Evolutionary conservation across 1,139 yeast species (phyloP), one percentile per base, ranked within the genome.

Genomic region (Lodderomyces metapsilosis): DNA sequence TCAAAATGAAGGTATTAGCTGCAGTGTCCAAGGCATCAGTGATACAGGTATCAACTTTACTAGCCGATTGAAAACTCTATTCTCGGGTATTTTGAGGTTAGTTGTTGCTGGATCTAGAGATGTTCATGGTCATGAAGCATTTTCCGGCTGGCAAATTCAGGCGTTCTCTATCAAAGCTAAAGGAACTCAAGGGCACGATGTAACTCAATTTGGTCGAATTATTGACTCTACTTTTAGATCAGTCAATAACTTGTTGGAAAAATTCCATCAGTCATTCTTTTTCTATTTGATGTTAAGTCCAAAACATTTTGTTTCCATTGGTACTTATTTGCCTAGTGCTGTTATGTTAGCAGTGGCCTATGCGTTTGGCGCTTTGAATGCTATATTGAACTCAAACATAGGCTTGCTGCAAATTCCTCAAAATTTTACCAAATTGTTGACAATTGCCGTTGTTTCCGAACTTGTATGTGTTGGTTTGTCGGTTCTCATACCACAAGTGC

Each of bases 111-210:
- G 98, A 1, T 60, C 67, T 10, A 70, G 63, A 17, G 67, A 71
- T 11, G 60, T 74, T 1, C 73, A 80, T 39, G 96, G 97, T 3
- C 82, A 89, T 51, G 97, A 91, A 58, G 88, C 91, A 10, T 92
- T 92, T 59, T 84, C 95, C 39, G 98, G 98, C 2, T 92, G 96
- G 96, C 86, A 94, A 59, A 87, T 94, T 44, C 98, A 92, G 61
- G 85, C 98, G 0, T 64, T 92, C 27, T 88, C 98, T 1, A 61
- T 94, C 32, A 76, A 76, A 43, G 97, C 95, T 0, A 64, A 63
- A 23, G 85, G 84, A 1, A 68, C 67, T 1, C 56, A 58, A 4
- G 87, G 86, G 1, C 73, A 73, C 38, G 98, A 92, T 64, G 82
- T 92, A 39, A 92, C 98, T 0, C 89, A 94, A 24, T 84, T 88